These are phyloP conservation scores for Xylaria sp. DNA, from an alignment of 2,329 filamentous ascomycete genomes.

Conservation along the genomic window DNA sequence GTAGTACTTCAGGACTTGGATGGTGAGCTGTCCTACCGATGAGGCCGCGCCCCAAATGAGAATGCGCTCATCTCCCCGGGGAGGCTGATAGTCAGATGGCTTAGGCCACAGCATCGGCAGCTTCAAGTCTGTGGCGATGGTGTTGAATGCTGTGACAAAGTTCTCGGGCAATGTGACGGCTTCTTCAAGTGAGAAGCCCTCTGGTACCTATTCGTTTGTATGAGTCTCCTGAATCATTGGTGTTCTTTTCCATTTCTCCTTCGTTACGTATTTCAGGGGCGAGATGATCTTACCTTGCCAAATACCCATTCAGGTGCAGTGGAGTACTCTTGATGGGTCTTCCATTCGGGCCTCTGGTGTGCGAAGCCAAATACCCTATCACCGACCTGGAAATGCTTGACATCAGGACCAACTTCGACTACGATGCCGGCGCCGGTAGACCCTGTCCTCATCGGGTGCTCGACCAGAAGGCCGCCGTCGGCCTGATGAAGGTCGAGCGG, in stretches of 20 bases:
- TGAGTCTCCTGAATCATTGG: not conserved
- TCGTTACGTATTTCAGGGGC: not conserved
- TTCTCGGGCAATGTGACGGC: conserved; percentile 63
- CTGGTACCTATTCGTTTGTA: conserved; percentile 38
- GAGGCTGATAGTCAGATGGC: conserved; percentile 53
- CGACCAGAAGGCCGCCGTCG: conserved; percentile 66
- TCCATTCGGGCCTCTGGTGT: conserved; percentile 58
- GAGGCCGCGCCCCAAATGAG: conserved; percentile 64
- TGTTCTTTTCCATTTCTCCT: not conserved
- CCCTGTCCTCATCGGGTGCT: conserved; percentile 61
- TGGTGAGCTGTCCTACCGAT: conserved; percentile 61
- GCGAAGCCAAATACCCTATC: conserved; percentile 67
- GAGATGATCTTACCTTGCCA: conserved; percentile 49
- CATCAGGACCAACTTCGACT: conserved; percentile 58
- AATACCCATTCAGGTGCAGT: conserved; percentile 62
- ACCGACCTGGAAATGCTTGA: conserved; percentile 58
- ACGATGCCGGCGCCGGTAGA: conserved; percentile 64
- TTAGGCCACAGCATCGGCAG: conserved; percentile 68
- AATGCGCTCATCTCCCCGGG: conserved; percentile 52
- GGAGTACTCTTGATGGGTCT: conserved; percentile 65
- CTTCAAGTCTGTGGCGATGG: conserved; percentile 60
- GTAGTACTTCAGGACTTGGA: conserved; percentile 63
- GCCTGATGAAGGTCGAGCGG: conserved; percentile 71
- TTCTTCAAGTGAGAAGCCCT: conserved; percentile 41
- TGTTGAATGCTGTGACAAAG: conserved; percentile 68